phyloP scores from a whole-genome alignment of 2,329 filamentous ascomycete genomes.

The Ceratocystis eucalypticola region DNA sequence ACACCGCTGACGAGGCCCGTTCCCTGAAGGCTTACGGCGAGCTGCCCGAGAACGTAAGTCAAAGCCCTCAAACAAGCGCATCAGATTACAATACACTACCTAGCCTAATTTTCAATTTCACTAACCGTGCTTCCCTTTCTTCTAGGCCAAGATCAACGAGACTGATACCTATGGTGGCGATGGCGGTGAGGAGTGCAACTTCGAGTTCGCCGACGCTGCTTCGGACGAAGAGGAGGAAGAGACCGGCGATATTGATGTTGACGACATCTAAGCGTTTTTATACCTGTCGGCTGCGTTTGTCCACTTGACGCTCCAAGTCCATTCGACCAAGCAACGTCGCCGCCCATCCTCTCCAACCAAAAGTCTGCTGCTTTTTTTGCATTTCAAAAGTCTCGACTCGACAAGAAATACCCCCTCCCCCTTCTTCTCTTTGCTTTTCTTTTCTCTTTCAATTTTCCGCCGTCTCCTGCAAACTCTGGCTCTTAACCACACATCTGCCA shows the following conservation, averaged over 20 bases:
- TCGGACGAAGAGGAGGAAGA: constrained; percentile 41
- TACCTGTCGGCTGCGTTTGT: neutral
- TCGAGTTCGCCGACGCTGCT: constrained; percentile 96
- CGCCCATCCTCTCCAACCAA: neutral
- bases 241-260: constrained; percentile 76
- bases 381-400: constrained; percentile 1
- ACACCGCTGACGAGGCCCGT: constrained; percentile 88
- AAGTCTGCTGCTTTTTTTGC: constrained; percentile 3
- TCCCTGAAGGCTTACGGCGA: constrained; percentile 95
- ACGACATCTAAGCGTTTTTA: constrained; percentile 63
- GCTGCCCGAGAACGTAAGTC: constrained; percentile 58
- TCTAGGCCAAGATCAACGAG: constrained; percentile 92
- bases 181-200: constrained; percentile 89
- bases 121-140: neutral
- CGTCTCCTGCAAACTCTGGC: neutral
- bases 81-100: neutral
- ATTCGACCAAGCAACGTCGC: constrained; percentile 17
- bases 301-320: constrained; percentile 1
- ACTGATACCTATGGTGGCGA: constrained; percentile 87
- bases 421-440: neutral
- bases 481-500: constrained; percentile 14
- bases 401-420: constrained; percentile 1
- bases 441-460: constrained; percentile 16
- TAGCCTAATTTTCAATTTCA: neutral
- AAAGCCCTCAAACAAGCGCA: too few relatives aligned